Evolutionary conservation across 1,139 yeast genomes (phyloP).

Genomic region (Pichia sp.): DNA sequence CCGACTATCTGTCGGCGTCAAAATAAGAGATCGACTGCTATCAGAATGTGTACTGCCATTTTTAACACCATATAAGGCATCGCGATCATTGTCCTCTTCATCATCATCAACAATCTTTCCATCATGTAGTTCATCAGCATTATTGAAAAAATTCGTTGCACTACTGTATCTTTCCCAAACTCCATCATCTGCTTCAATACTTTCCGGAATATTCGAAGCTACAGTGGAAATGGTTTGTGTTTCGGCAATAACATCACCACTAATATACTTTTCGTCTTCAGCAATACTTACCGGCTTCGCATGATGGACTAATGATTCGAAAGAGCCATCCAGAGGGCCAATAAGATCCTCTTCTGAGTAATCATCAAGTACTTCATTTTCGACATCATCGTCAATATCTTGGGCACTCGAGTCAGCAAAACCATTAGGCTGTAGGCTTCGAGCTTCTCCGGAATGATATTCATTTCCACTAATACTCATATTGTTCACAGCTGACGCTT

Average conservation of each 20-base stretch:
- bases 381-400: not conserved
- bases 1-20: conserved; percentile 13
- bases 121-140: not conserved
- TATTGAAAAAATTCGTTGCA: conserved; percentile 12
- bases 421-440: not conserved
- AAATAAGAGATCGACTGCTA: not conserved
- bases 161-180: conserved; percentile 14
- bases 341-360: conserved; percentile 7
- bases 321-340: conserved; percentile 3
- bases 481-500: no score
- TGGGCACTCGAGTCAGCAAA: not conserved
- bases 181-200: conserved; percentile 3
- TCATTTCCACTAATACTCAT: not conserved
- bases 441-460: not conserved
- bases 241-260: not conserved
- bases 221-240: not conserved
- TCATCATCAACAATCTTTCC: not conserved
- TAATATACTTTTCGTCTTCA: not conserved
- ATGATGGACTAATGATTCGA: conserved; percentile 9
- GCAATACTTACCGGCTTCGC: not conserved
- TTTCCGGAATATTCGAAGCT: not conserved
- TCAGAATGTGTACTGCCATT: not conserved
- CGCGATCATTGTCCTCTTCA: not conserved
- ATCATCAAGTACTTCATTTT: conserved; percentile 1
- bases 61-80: not conserved